Base-by-base conservation (phyloP, 192 early-diverging fungal species). In the Podila epicladia region DNA sequence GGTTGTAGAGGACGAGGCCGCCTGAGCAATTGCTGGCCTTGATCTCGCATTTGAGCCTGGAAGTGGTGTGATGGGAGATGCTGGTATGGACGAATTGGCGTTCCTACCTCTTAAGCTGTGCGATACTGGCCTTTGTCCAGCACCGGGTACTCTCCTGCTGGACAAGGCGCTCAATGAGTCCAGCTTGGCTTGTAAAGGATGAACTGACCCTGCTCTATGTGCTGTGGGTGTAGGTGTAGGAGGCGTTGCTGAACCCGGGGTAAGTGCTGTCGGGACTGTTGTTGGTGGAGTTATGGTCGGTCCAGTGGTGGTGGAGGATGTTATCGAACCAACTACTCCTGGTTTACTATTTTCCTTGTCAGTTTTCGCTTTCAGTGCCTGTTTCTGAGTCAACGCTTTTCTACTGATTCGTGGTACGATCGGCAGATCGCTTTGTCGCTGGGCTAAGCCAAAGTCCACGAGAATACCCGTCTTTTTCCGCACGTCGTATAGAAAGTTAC, bases 401-500 rank as follows among this genome's bases (percentile, higher is more conserved):
- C 24, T 55, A 26, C 53, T 37, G 26, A 7, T n/a, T 6, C 63
- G 45, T 26, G 13, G 37, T 15, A 9, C 24, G 26, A 48, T 26
- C 20, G 12, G 26, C 38, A 26, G 63, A 64, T 50, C 17, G 20
- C 17, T 48, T 29, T 65, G 29, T 15, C 48, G 48, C 17, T n/a
- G 26, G 48, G 95, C 95, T 37, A 98, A 83, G 7, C 97, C 97
- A 91, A 99, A 98, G 73, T 99, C 97, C 4, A 95, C 93, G 24
- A 99, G 76, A 17, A 95, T 89, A 6, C 97, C 97, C 1, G 89
- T 95, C 24, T 87, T 84, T 15, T 76, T 73, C n/a, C 82, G 68
- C 3, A 87, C 67, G 60, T 93, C 88, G 77, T 93, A 99, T n/a
- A 99, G 85, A 82, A 99, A 99, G 69, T 99, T 99, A 58, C 90